phyloP scores from a whole-genome alignment of 2,329 filamentous ascomycete genomes.

The Tricladium varicosporioides region DNA sequence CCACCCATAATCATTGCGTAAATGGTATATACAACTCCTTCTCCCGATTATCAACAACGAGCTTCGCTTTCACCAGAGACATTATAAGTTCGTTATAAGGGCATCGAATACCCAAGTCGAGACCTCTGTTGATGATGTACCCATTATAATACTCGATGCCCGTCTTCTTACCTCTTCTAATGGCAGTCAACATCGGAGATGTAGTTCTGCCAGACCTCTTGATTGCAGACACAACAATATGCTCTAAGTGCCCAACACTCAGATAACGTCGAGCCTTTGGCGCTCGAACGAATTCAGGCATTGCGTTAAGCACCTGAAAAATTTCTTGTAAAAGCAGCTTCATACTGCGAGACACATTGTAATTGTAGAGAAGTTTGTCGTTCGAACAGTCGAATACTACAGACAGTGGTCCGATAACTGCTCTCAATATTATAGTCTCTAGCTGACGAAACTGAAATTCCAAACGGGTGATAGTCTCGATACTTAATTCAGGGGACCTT shows the following conservation, averaged over 20 bases:
- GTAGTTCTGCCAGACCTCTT: conserved; percentile 53
- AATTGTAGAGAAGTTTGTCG: conserved; percentile 66
- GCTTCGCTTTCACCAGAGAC: conserved; percentile 71
- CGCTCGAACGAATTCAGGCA: conserved; percentile 71
- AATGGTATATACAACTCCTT: conserved; percentile 31
- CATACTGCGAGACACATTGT: conserved; percentile 62
- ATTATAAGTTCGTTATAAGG: conserved; percentile 72
- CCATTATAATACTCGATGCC: conserved; percentile 87
- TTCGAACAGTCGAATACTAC: conserved; percentile 76
- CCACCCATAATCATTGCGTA: background rate
- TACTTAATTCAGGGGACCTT: conserved; percentile 59
- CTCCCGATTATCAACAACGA: conserved; percentile 31
- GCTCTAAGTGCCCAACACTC: conserved; percentile 58
- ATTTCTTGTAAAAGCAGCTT: conserved; percentile 73
- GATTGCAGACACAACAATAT: conserved; percentile 54
- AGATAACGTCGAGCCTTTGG: conserved; percentile 54
- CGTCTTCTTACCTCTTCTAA: conserved; percentile 60
- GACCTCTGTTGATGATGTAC: conserved; percentile 75
- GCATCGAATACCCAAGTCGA: conserved; percentile 69
- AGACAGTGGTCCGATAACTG: conserved; percentile 78
- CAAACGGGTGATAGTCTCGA: conserved; percentile 54
- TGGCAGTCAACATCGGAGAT: conserved; percentile 60
- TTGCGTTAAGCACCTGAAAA: conserved; percentile 62
- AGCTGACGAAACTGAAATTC: conserved; percentile 73
- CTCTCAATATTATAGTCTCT: conserved; percentile 72